Conservation (phyloP, 2,329 filamentous ascomycete species). For the Diaporthe citrichinensis region DNA sequence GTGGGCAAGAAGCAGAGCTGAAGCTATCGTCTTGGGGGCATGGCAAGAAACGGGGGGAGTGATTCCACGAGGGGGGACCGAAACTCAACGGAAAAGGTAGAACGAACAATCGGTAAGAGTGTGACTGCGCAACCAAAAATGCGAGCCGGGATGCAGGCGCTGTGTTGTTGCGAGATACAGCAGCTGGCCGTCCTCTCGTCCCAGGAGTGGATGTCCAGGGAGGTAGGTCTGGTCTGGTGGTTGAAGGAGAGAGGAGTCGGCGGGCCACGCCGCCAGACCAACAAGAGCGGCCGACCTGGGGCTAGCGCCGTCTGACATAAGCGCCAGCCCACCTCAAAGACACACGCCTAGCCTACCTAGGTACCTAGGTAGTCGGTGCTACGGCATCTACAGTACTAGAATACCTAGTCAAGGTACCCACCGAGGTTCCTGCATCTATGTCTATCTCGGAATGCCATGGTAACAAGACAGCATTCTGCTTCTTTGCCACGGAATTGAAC, state of each 20-base stretch:
- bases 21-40: constrained; percentile 39
- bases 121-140: constrained; percentile 37
- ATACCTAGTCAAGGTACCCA: background rate
- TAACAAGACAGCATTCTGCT: background rate
- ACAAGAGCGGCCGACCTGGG: constrained; percentile 25
- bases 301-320: constrained; percentile 28
- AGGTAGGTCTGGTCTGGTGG: constrained; percentile 31
- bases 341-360: background rate
- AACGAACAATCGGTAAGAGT: constrained; percentile 44
- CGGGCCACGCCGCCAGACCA: constrained; percentile 24
- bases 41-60: constrained; percentile 40
- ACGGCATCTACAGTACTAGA: background rate
- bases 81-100: constrained; percentile 43
- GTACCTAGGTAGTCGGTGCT: background rate
- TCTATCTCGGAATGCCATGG: background rate
- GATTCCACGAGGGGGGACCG: constrained; percentile 32
- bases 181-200: constrained; percentile 36
- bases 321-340: background rate
- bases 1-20: constrained; percentile 42
- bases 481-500: background rate
- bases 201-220: constrained; percentile 36
- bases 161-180: constrained; percentile 34
- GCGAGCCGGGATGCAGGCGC: constrained; percentile 33
- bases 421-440: constrained; percentile 6
- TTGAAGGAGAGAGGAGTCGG: constrained; percentile 34